Evolutionary conservation across 805 yeast genomes (phyloP).

Genomic region (Yamadazyma paraphyllophila): DNA sequence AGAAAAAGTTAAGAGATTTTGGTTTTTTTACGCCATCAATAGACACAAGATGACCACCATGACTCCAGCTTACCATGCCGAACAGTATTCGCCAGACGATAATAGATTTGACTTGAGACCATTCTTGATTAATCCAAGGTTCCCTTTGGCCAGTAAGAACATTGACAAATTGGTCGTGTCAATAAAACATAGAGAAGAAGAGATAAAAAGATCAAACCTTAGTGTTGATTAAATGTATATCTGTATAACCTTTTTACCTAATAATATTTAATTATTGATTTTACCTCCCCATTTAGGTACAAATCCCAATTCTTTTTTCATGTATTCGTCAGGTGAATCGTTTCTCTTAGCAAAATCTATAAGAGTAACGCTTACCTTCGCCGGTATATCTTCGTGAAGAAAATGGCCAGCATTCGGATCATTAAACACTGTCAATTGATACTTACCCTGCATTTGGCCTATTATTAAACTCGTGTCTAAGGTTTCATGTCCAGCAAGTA

Average conservation of each 20-base stretch:
- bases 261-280: slow-evolving; percentile 17
- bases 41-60: slow-evolving; percentile 97
- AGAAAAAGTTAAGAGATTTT: slow-evolving; percentile 87
- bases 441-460: slow-evolving; percentile 98
- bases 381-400: slow-evolving; percentile 88
- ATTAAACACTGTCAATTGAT: slow-evolving; percentile 77
- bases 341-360: slow-evolving; percentile 49
- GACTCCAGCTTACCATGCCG: slow-evolving; percentile 97
- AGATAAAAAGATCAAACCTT: slow-evolving; percentile 27
- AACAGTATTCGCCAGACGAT: slow-evolving; percentile 97
- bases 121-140: slow-evolving; percentile 86
- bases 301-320: slow-evolving; percentile 29
- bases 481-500: slow-evolving; percentile 86
- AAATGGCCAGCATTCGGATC: slow-evolving; percentile 72
- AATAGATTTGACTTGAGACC: slow-evolving; percentile 95
- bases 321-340: slow-evolving; percentile 31
- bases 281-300: slow-evolving; percentile 41
- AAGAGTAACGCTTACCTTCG: slow-evolving; percentile 57
- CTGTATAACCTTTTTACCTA: background rate
- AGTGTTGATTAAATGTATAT: slow-evolving; percentile 42
- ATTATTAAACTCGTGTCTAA: slow-evolving; percentile 82
- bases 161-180: slow-evolving; percentile 74
- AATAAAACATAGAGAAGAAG: slow-evolving; percentile 44
- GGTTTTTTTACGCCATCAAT: slow-evolving; percentile 90
- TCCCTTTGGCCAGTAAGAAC: slow-evolving; percentile 84